phyloP scores from a whole-genome alignment of 2,329 filamentous ascomycete species.

The Thelonectria rubi region DNA sequence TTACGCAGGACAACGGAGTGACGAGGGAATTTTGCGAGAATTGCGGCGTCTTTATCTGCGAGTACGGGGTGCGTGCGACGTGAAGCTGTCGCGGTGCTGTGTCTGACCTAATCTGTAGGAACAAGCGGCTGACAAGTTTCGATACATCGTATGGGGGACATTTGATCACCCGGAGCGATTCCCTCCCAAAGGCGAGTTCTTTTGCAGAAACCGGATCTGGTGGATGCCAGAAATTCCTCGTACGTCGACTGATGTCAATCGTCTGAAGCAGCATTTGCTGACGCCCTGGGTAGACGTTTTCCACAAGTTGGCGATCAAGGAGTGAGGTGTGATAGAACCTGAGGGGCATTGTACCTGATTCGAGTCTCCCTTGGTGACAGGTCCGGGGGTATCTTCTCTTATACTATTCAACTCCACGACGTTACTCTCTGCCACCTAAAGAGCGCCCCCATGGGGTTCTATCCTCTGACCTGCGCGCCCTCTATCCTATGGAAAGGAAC shows the following conservation, averaged over 20 bases:
- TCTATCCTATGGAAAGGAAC: too few species aligned
- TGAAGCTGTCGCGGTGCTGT: too few species aligned
- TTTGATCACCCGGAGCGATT: slow-evolving; percentile 59
- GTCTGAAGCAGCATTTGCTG: too few species aligned
- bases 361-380: too few species aligned
- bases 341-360: too few species aligned
- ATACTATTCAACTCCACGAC: too few species aligned
- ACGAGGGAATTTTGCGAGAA: slow-evolving; percentile 30
- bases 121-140: slow-evolving; percentile 55
- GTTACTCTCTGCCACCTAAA: too few species aligned
- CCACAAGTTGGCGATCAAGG: not conserved
- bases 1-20: slow-evolving; percentile 28
- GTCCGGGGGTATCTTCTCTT: too few species aligned
- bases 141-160: slow-evolving; percentile 57
- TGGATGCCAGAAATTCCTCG: slow-evolving; percentile 52
- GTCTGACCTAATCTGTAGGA: slow-evolving; percentile 39
- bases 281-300: not conserved
- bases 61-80: slow-evolving; percentile 25
- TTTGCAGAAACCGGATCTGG: slow-evolving; percentile 55
- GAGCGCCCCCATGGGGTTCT: too few species aligned
- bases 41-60: slow-evolving; percentile 32
- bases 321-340: too few species aligned
- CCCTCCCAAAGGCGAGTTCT: slow-evolving; percentile 64
- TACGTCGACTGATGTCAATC: slow-evolving; percentile 5
- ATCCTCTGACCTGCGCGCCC: too few species aligned